Evolutionary conservation across 257 asterid genomes (phyloP).

Genomic region (Solanum clarkiae): DNA sequence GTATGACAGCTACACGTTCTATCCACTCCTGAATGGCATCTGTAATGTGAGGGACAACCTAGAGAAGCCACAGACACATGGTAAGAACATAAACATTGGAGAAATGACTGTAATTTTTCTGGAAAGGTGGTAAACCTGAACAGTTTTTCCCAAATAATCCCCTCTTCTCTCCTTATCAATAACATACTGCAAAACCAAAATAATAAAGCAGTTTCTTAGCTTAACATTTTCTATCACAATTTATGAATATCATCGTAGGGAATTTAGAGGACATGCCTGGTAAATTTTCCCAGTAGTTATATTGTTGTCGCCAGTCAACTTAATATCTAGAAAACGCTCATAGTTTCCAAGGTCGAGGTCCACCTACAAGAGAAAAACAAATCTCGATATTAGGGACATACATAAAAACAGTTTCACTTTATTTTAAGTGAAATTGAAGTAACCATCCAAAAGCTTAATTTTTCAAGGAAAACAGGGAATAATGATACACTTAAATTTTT

Average conservation of each 20-base stretch:
- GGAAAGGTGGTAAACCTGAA: constrained; percentile 21
- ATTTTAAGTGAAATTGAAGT: neutral
- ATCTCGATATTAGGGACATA: neutral
- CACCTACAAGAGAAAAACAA: constrained; percentile 44
- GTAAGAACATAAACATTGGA: neutral
- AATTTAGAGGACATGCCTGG: constrained; percentile 40
- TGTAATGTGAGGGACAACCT: constrained; percentile 45
- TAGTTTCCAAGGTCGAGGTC: constrained; percentile 98
- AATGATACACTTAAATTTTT: neutral
- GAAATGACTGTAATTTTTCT: neutral
- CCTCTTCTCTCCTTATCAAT: constrained; percentile 40
- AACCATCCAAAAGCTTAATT: neutral
- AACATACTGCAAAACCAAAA: constrained; percentile 15
- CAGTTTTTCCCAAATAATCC: constrained; percentile 37
- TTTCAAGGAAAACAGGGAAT: neutral
- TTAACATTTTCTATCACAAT: neutral
- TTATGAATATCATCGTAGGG: neutral
- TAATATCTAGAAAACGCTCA: constrained; percentile 79
- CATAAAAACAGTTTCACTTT: neutral
- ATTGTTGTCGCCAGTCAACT: constrained; percentile 70
- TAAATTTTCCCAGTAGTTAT: constrained; percentile 87
- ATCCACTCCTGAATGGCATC: constrained; percentile 44
- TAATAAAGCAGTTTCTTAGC: neutral
- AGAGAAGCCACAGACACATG: neutral
- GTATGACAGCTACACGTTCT: constrained; percentile 32